A percentile compares a stretch with the other conserved stretches of the same genome.
Evolutionary conservation across 257 asterid species (phyloP).

Genomic region (Verbena officinalis): DNA sequence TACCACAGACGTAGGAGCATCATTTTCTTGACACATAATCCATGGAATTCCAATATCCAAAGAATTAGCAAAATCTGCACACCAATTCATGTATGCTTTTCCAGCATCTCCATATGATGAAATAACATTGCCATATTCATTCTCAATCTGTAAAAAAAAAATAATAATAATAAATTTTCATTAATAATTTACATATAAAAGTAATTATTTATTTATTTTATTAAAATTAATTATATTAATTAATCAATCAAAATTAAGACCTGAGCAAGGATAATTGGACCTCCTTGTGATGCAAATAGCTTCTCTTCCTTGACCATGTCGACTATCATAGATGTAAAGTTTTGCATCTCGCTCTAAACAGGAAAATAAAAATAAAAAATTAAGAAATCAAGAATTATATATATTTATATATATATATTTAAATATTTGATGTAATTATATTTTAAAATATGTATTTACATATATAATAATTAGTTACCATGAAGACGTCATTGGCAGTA

Average conservation of each 20-base stretch:
- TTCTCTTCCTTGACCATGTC: constrained; percentile 64
- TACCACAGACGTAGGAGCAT: constrained; percentile 69
- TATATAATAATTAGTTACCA: constrained; percentile 33
- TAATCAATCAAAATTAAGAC: constrained; percentile 34
- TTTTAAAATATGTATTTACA: no score
- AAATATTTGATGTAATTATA: no score
- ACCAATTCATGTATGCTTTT: constrained; percentile 60
- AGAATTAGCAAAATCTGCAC: constrained; percentile 56
- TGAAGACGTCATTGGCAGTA: constrained; percentile 52
- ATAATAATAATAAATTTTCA: background rate
- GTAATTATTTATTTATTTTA: background rate
- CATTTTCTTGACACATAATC: constrained; percentile 73
- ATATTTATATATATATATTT: no score
- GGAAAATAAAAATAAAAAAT: background rate
- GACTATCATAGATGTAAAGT: constrained; percentile 57
- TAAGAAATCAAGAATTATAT: no score
- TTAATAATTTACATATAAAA: background rate
- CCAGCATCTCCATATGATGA: constrained; percentile 63
- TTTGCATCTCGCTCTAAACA: constrained; percentile 65
- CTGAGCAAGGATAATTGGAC: constrained; percentile 74
- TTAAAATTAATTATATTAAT: background rate
- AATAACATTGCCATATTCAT: constrained; percentile 66
- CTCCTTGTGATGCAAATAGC: constrained; percentile 79
- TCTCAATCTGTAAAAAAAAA: constrained; percentile 48
- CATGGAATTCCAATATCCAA: constrained; percentile 70